Evolutionary conservation across 2,329 filamentous ascomycete species (phyloP).

Genomic region (Ceratocystis lukuohia): DNA sequence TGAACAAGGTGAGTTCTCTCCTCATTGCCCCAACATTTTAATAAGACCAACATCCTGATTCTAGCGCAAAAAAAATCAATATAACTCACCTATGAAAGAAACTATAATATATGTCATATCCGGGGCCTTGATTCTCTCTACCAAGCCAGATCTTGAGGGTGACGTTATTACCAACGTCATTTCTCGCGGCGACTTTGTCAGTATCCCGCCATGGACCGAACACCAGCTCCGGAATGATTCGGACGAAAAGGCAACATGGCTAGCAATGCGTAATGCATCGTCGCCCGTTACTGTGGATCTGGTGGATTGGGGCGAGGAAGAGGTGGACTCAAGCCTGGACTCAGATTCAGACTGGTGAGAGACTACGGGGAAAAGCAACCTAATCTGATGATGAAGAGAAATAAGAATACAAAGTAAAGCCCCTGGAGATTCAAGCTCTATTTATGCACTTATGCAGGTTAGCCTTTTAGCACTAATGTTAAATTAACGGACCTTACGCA

Average conservation of each 20-base stretch:
- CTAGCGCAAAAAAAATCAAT: not conserved
- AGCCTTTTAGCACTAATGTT: not conserved
- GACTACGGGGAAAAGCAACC: no score
- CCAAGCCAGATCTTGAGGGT: constrained; percentile 39
- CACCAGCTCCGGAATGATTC: constrained; percentile 57
- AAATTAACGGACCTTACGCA: not conserved
- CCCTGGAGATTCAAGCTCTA: not conserved
- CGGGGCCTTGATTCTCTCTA: constrained; percentile 48
- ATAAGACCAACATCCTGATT: not conserved
- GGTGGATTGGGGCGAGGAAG: constrained; percentile 45
- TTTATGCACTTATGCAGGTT: not conserved
- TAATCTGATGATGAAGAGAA: not conserved
- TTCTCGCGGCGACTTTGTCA: constrained; percentile 51
- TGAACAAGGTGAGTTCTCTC: constrained; percentile 41
- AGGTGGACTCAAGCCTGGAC: constrained; percentile 24
- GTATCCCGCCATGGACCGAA: constrained; percentile 56
- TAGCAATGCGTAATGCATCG: constrained; percentile 49
- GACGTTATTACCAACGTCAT: constrained; percentile 43
- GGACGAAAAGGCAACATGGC: constrained; percentile 48
- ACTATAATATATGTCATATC: constrained; percentile 54
- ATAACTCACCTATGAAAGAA: constrained; percentile 33
- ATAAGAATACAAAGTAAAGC: not conserved
- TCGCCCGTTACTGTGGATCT: constrained; percentile 50
- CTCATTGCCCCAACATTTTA: not conserved
- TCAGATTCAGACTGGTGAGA: not conserved